Conservation (phyloP, 1,139 yeast genomes). For the Candida labiduridarum region DNA sequence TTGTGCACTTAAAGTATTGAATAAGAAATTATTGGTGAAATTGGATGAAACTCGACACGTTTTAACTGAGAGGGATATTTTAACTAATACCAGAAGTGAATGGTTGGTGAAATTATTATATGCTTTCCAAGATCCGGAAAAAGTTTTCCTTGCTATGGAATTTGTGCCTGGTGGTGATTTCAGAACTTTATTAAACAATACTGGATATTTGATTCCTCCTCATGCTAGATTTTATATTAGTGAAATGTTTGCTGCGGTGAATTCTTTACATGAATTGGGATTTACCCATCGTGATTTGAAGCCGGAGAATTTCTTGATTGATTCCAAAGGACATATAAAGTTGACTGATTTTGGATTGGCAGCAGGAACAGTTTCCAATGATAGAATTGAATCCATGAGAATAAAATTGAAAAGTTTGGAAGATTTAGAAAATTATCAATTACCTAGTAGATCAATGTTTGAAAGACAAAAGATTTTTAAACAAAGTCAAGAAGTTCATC, state of each 20-base stretch:
- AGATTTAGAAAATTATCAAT: slow-evolving; percentile 61
- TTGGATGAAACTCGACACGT: slow-evolving; percentile 96
- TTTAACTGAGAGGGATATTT: slow-evolving; percentile 91
- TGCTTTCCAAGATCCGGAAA: slow-evolving; percentile 92
- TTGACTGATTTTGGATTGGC: slow-evolving; percentile 97
- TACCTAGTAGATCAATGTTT: slow-evolving; percentile 73
- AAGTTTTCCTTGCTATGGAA: slow-evolving; percentile 96
- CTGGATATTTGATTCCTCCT: slow-evolving; percentile 89
- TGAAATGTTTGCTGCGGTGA: slow-evolving; percentile 95
- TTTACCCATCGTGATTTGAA: slow-evolving; percentile 96
- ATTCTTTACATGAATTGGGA: slow-evolving; percentile 91
- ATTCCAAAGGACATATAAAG: slow-evolving; percentile 92
- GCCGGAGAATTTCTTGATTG: slow-evolving; percentile 95
- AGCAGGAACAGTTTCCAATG: slow-evolving; percentile 92
- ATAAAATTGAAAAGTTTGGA: slow-evolving; percentile 80
- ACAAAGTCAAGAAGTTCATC: slow-evolving; percentile 66
- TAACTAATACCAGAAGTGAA: slow-evolving; percentile 91
- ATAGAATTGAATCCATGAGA: slow-evolving; percentile 92
- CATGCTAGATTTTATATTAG: slow-evolving; percentile 94
- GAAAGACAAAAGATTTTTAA: slow-evolving; percentile 89
- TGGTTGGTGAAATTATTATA: slow-evolving; percentile 94
- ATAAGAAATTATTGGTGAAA: slow-evolving; percentile 82
- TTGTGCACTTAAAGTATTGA: slow-evolving; percentile 91
- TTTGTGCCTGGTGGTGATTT: slow-evolving; percentile 99
- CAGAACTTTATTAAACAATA: slow-evolving; percentile 89